Evolutionary conservation across 768 basidiomycete genomes (phyloP).

Genomic region (Gymnopilus junonius): DNA sequence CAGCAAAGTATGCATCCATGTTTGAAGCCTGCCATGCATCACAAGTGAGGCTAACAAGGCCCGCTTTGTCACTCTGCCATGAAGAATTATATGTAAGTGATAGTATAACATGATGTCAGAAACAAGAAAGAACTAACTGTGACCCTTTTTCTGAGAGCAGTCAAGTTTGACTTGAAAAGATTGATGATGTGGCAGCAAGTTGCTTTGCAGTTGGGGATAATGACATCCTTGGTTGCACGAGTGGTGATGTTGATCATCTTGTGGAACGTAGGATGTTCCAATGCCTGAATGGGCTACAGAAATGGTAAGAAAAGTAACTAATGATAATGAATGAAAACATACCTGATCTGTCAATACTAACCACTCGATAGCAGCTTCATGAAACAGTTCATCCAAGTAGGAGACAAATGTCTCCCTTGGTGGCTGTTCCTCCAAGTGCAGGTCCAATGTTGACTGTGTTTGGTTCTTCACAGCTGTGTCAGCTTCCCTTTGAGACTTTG

Average conservation of each 20-base stretch:
- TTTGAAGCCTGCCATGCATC: constrained; percentile 47
- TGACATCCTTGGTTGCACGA: constrained; percentile 31
- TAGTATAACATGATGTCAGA: too few relatives aligned
- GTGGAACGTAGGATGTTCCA: constrained; percentile 33
- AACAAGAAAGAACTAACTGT: background rate
- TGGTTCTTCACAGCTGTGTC: constrained; percentile 8
- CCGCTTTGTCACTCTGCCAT: background rate
- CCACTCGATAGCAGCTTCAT: background rate
- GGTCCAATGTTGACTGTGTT: background rate
- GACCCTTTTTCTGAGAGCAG: background rate
- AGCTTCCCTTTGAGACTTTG: background rate
- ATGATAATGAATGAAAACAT: background rate
- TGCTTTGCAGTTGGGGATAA: constrained; percentile 28
- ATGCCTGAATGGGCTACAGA: background rate
- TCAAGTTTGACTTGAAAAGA: constrained; percentile 27
- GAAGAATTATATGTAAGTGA: too few relatives aligned
- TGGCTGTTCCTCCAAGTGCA: background rate
- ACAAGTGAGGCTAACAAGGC: constrained; percentile 36
- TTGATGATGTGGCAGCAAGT: constrained; percentile 30
- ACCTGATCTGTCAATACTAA: background rate
- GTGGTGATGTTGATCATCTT: constrained; percentile 29
- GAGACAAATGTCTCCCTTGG: background rate
- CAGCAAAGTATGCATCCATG: constrained; percentile 40
- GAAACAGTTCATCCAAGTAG: background rate
- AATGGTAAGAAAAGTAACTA: background rate